A percentile compares a stretch with the other conserved stretches of the same genome.
phyloP scores from a whole-genome alignment of 2,329 filamentous ascomycete genomes.

The Fusarium armeniacum region DNA sequence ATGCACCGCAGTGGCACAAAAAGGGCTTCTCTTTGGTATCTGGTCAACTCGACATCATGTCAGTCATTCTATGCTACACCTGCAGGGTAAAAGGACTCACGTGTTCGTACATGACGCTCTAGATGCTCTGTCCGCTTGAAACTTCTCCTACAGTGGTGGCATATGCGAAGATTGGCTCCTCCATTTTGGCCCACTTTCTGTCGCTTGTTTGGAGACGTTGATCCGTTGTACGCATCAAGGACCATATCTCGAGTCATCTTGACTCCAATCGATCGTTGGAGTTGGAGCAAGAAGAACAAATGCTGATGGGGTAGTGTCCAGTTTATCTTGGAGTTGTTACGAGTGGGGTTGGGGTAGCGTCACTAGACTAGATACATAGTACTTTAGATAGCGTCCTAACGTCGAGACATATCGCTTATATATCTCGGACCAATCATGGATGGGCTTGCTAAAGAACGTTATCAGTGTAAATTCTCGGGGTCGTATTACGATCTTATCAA shows the following conservation, averaged over 20 bases:
- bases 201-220: constrained; percentile 24
- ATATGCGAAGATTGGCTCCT: constrained; percentile 48
- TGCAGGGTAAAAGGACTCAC: constrained; percentile 50
- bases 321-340: constrained; percentile 26
- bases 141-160: constrained; percentile 59
- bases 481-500: background rate
- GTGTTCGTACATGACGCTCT: constrained; percentile 62
- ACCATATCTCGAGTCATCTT: constrained; percentile 8
- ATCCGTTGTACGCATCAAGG: background rate
- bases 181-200: constrained; percentile 28
- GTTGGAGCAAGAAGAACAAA: constrained; percentile 4
- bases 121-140: constrained; percentile 64
- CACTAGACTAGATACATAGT: too few relatives aligned
- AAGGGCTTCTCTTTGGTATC: constrained; percentile 65
- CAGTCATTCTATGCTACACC: background rate
- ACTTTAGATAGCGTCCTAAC: too few relatives aligned
- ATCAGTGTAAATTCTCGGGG: background rate
- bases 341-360: constrained; percentile 24
- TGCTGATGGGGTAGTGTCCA: constrained; percentile 9
- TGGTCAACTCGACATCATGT: constrained; percentile 31
- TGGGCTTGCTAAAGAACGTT: too few relatives aligned
- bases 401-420: too few relatives aligned
- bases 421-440: too few relatives aligned
- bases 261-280: constrained; percentile 22
- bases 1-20: constrained; percentile 60